A percentile compares a stretch with the other conserved stretches of the same genome.
Evolutionary conservation across 345 rosid genomes (phyloP).

Genomic region (Gossypium longicalyx): DNA sequence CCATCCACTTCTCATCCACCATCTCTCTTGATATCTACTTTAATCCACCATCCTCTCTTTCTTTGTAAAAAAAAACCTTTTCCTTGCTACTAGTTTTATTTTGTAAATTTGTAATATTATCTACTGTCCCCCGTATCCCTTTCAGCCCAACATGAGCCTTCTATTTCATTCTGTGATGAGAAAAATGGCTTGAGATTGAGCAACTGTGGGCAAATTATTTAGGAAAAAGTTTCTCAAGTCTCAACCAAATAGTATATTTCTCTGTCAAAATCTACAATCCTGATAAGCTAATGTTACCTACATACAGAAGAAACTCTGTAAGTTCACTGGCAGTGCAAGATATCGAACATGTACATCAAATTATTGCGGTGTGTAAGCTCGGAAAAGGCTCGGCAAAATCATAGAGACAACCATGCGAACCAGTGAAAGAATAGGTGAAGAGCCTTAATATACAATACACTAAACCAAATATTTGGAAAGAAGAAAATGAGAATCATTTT

Average conservation of each 20-base stretch:
- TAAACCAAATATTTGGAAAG: background rate
- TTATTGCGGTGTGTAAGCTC: background rate
- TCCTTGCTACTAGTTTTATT: too few relatives aligned
- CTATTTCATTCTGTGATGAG: background rate
- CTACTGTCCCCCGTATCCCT: too few relatives aligned
- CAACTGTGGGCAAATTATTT: background rate
- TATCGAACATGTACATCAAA: slow-evolving; percentile 1
- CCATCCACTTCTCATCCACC: too few relatives aligned
- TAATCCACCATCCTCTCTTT: too few relatives aligned
- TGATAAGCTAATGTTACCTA: background rate
- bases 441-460: slow-evolving; percentile 23
- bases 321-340: slow-evolving; percentile 8
- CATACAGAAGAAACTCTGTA: background rate
- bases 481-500: slow-evolving; percentile 18
- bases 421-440: slow-evolving; percentile 28
- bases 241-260: background rate
- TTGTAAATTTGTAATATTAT: too few relatives aligned
- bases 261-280: background rate
- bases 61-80: too few relatives aligned
- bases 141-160: background rate
- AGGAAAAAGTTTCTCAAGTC: background rate
- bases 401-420: slow-evolving; percentile 3
- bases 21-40: too few relatives aligned
- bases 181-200: background rate
- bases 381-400: background rate